These are phyloP conservation scores for Ilyonectria destructans DNA, from an alignment of 2,329 filamentous ascomycete species.

Conservation along the genomic window DNA sequence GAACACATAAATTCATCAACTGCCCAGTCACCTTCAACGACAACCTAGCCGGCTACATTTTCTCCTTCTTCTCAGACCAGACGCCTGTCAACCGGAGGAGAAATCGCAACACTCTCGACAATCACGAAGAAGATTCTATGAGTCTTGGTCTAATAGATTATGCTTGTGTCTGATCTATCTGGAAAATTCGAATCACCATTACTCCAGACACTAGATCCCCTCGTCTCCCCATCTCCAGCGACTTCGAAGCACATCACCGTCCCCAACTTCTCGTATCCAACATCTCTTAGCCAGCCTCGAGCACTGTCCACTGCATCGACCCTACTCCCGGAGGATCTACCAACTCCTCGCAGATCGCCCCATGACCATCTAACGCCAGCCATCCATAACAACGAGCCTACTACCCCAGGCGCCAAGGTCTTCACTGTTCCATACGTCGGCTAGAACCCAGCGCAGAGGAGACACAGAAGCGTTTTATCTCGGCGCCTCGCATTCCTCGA, in stretches of 20 bases:
- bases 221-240: conserved; percentile 5
- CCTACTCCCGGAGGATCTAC: background rate
- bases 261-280: conserved; percentile 47
- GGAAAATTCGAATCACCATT: conserved; percentile 17
- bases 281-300: conserved; percentile 28
- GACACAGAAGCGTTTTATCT: conserved; percentile 18
- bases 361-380: background rate
- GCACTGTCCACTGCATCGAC: background rate
- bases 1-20: background rate
- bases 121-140: background rate
- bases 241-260: conserved; percentile 4
- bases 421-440: conserved; percentile 13
- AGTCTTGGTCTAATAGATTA: conserved; percentile 18
- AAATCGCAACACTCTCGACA: background rate
- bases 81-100: background rate
- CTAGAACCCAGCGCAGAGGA: conserved; percentile 27
- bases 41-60: too few relatives aligned
- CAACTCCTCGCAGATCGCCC: background rate
- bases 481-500: conserved; percentile 21
- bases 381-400: background rate
- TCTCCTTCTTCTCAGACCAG: conserved; percentile 1
- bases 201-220: conserved; percentile 20
- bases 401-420: background rate
- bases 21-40: too few relatives aligned
- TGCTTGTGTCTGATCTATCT: conserved; percentile 24